A percentile compares a stretch with the other conserved stretches of the same genome.
phyloP scores from a whole-genome alignment of 1,284 basidiomycete species.

The Coniophora puteana region DNA sequence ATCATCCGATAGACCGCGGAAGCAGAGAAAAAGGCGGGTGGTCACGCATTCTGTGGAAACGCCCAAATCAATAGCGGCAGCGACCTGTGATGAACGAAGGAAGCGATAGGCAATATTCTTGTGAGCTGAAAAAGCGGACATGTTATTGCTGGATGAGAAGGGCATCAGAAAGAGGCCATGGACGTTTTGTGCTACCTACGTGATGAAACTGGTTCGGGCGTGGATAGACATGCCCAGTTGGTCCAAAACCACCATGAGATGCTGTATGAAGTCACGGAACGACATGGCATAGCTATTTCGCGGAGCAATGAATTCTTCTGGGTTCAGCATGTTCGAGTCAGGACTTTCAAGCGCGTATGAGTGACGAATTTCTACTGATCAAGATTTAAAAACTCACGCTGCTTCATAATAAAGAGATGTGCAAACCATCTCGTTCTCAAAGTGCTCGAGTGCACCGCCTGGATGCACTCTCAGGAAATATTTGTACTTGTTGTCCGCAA shows the following conservation, averaged over 20 bases:
- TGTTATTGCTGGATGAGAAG: conserved; percentile 53
- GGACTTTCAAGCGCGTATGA: conserved; percentile 49
- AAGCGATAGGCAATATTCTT: conserved; percentile 86
- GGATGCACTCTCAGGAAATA: conserved; percentile 77
- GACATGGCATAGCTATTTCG: conserved; percentile 80
- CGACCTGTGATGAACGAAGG: conserved; percentile 68
- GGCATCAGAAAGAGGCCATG: background rate
- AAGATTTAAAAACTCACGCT: conserved; percentile 42
- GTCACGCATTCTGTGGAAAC: conserved; percentile 77
- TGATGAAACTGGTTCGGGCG: conserved; percentile 74
- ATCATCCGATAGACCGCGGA: conserved; percentile 75
- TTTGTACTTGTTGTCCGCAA: conserved; percentile 69
- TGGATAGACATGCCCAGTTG: conserved; percentile 76
- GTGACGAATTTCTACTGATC: conserved; percentile 8
- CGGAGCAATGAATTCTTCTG: conserved; percentile 69
- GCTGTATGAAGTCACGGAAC: conserved; percentile 71
- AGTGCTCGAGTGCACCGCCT: conserved; percentile 76
- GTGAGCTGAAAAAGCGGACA: conserved; percentile 65
- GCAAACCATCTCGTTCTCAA: conserved; percentile 69
- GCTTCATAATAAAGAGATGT: conserved; percentile 80
- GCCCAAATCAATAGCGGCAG: conserved; percentile 78
- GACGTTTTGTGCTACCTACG: conserved; percentile 37
- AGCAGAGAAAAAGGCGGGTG: conserved; percentile 81
- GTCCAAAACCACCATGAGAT: conserved; percentile 72
- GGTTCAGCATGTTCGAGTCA: conserved; percentile 67